Conservation (phyloP, 2,329 filamentous ascomycete genomes). For the Geoglossum cookeanum region DNA sequence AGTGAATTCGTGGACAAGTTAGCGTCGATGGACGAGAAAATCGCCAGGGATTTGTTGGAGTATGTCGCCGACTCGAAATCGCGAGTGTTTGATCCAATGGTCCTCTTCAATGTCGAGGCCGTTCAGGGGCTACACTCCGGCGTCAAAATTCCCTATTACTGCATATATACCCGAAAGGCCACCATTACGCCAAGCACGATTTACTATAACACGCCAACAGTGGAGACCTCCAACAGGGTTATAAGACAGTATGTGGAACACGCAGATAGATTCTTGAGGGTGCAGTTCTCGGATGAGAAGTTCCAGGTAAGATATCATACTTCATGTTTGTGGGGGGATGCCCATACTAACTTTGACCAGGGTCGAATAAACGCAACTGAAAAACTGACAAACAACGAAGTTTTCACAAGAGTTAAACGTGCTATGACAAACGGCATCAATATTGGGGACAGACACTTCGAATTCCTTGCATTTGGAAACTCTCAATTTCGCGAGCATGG, state of each 20-base stretch:
- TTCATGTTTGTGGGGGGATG: neutral
- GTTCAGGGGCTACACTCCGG: constrained; percentile 23
- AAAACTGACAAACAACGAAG: constrained; percentile 39
- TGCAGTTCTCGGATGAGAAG: constrained; percentile 77
- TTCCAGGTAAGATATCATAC: constrained; percentile 21
- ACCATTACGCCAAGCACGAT: constrained; percentile 71
- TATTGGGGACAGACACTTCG: constrained; percentile 63
- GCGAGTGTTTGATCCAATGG: constrained; percentile 48
- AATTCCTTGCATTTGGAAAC: constrained; percentile 87
- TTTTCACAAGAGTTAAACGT: constrained; percentile 56
- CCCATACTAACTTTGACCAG: constrained; percentile 15
- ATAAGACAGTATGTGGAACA: constrained; percentile 49
- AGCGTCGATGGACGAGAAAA: constrained; percentile 26
- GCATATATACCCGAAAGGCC: constrained; percentile 55
- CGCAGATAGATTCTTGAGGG: constrained; percentile 65
- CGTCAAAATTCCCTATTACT: constrained; percentile 47
- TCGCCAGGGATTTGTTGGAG: constrained; percentile 51
- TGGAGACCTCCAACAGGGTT: constrained; percentile 79
- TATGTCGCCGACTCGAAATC: constrained; percentile 47
- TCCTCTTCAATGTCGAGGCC: constrained; percentile 40
- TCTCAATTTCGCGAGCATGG: constrained; percentile 86
- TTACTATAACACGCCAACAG: constrained; percentile 53
- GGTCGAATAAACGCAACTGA: constrained; percentile 40
- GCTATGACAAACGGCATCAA: constrained; percentile 59
- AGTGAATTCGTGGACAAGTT: constrained; percentile 48